phyloP scores from a whole-genome alignment of 2,329 filamentous ascomycete species.

The Sordariomycetes sp. region DNA sequence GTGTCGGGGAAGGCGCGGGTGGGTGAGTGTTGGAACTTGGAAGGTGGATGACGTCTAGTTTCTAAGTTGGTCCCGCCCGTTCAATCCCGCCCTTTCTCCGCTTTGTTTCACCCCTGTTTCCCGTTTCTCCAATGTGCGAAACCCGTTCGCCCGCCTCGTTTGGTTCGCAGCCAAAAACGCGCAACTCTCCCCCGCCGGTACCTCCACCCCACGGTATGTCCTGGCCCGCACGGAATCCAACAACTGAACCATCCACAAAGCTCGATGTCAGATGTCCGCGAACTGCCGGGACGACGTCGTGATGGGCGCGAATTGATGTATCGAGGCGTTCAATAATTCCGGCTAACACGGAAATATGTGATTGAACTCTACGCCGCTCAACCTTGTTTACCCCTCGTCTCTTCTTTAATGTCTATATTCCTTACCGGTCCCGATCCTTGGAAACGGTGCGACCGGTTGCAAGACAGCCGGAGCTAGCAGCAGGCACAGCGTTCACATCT shows the following conservation, averaged over 20 bases:
- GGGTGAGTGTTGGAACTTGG: background rate
- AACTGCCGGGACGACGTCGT: background rate
- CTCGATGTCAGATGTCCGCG: background rate
- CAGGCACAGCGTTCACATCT: background rate
- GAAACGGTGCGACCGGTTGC: background rate
- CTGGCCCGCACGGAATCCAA: background rate
- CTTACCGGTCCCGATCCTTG: background rate
- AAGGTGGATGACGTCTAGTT: background rate
- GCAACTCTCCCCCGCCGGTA: background rate
- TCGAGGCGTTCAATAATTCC: too few relatives aligned
- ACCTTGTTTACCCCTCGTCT: background rate
- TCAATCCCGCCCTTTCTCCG: background rate
- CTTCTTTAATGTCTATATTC: too few relatives aligned
- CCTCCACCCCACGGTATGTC: background rate
- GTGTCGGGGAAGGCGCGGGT: background rate
- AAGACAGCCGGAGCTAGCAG: background rate
- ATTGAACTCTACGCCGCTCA: background rate
- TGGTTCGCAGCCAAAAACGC: background rate
- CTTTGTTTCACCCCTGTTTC: background rate
- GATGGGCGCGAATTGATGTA: background rate
- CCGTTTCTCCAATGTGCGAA: background rate
- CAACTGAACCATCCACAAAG: background rate
- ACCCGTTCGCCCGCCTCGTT: background rate
- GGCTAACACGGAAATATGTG: background rate
- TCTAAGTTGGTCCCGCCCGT: background rate